Evolutionary conservation across 1,284 basidiomycete species (phyloP), one percentile per base, ranked within the genome.

Genomic region (Lentinula novae-zelandiae): DNA sequence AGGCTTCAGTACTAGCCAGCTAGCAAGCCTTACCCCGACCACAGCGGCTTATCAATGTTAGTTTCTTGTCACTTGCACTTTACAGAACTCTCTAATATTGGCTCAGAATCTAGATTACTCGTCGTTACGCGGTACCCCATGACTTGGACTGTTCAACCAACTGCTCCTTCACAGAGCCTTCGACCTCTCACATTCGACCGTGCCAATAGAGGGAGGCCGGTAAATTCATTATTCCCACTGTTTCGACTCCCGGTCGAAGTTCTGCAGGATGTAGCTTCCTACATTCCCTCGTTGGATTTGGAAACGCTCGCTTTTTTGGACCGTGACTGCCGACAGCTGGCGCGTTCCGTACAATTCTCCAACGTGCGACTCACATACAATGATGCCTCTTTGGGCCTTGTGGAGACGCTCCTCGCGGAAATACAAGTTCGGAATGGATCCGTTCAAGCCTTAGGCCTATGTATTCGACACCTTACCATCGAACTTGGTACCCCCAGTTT

Each of bases 241-340:
- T 71, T 73, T 60, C 66, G 59, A 42, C 65, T 75, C n/a, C 73
- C 73, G 1, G 53, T 72, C 15, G 73, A 75, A 56, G 62, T 75
- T 15, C 64, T 72, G 33, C 52, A 61, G 15, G 63, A 70, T 15
- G 59, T 74, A 48, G 63, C 67, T 8, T 64, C 64, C 6, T 67
- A 71, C 56, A 66, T 73, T 5, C 64, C 67, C 2, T 57, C 57
- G 6, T 20, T 54, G 8, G 73, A 74, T 61, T 63, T 74, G 31
- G 60, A 62, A 12, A 55, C 66, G 8, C 65, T 75, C 13, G 65
- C 71, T 3, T 59, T 70, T 17, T 71, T 75, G 8, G 72, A 74
- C 51, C 52, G 61, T 1, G 72, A 73, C 56, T 70, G 69, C 58
- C 61, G 66, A 8, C 67, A 68, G 62, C 64, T 73, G 1, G 69